A percentile compares a stretch with the other conserved stretches of the same genome.
Evolutionary conservation across 352 stramenopile species (phyloP).

Genomic region (Globisporangium splendens): DNA sequence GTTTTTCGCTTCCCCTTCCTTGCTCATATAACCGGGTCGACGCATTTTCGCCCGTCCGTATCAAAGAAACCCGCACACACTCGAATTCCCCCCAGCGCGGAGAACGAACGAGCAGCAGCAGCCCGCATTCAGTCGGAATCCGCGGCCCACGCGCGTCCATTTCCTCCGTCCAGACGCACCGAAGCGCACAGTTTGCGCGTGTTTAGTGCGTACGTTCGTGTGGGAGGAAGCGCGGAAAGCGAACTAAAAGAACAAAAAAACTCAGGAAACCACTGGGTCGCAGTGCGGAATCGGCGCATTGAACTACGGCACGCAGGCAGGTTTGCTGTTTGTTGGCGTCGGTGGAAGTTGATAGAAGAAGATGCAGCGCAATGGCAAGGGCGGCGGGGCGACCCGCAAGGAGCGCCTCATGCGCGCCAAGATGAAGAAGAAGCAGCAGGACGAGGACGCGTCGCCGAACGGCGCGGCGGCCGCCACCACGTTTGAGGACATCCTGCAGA

Average conservation of each 20-base stretch:
- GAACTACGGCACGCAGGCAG: too few relatives aligned
- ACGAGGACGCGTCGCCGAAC: conserved; percentile 45
- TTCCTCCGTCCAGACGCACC: neutral
- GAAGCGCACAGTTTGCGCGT: neutral
- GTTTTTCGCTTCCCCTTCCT: neutral
- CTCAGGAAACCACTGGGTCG: too few relatives aligned
- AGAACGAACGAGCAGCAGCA: neutral
- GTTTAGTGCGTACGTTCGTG: too few relatives aligned
- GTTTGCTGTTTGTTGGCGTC: too few relatives aligned
- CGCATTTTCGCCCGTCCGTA: neutral
- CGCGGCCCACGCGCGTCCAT: too few relatives aligned
- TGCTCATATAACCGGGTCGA: neutral
- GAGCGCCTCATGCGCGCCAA: conserved; percentile 84
- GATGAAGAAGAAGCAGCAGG: conserved; percentile 84
- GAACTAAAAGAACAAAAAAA: too few relatives aligned
- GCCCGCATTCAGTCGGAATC: neutral
- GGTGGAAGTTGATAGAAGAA: neutral
- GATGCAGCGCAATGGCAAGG: conserved; percentile 36
- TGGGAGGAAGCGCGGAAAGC: too few relatives aligned
- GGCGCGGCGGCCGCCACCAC: conserved; percentile 30
- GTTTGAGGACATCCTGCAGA: conserved; percentile 88
- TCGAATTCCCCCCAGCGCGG: neutral
- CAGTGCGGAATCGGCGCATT: too few relatives aligned
- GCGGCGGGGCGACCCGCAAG: conserved; percentile 50
- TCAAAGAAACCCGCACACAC: conserved; percentile 1